A percentile compares a stretch with the other conserved stretches of the same genome.
phyloP scores from a whole-genome alignment of 768 basidiomycete genomes.

The Fistulinella prunicolor region DNA sequence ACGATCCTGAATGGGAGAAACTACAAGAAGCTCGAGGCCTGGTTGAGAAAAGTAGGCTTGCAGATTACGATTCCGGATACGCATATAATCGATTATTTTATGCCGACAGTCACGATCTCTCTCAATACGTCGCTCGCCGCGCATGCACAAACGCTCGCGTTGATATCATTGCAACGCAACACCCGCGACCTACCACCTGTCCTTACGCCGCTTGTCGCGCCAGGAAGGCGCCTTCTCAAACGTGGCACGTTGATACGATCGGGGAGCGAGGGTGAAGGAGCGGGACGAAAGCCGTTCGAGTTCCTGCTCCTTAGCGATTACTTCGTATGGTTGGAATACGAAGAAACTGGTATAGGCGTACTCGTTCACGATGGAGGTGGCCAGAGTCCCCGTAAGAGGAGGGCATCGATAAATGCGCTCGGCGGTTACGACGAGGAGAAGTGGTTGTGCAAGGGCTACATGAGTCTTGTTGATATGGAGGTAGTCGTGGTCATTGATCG shows the following conservation, averaged over 20 bases:
- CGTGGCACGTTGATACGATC: conserved; percentile 59
- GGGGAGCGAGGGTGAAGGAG: conserved; percentile 42
- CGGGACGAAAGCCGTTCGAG: conserved; percentile 44
- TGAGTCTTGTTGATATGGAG: conserved; percentile 71
- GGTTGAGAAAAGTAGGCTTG: conserved; percentile 69
- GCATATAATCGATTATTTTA: conserved; percentile 8
- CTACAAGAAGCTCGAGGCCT: conserved; percentile 59
- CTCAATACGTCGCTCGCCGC: conserved; percentile 77
- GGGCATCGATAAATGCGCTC: conserved; percentile 16
- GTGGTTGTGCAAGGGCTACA: conserved; percentile 71
- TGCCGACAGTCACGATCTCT: conserved; percentile 64
- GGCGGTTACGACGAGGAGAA: conserved; percentile 52
- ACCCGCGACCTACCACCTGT: conserved; percentile 75
- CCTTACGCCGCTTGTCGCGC: conserved; percentile 72
- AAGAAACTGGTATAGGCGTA: conserved; percentile 34
- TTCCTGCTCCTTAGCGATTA: conserved; percentile 84
- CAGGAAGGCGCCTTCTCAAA: conserved; percentile 77
- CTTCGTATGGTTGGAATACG: conserved; percentile 69
- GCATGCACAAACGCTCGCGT: conserved; percentile 70
- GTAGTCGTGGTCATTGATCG: conserved; percentile 52
- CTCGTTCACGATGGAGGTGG: conserved; percentile 18
- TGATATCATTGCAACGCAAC: conserved; percentile 76
- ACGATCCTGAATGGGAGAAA: conserved; percentile 64
- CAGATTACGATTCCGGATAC: neutral
- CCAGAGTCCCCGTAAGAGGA: conserved; percentile 17